Evolutionary conservation across 129 eudicot species (phyloP), one percentile per base, ranked within the genome.

Genomic region (Mikania micrantha): DNA sequence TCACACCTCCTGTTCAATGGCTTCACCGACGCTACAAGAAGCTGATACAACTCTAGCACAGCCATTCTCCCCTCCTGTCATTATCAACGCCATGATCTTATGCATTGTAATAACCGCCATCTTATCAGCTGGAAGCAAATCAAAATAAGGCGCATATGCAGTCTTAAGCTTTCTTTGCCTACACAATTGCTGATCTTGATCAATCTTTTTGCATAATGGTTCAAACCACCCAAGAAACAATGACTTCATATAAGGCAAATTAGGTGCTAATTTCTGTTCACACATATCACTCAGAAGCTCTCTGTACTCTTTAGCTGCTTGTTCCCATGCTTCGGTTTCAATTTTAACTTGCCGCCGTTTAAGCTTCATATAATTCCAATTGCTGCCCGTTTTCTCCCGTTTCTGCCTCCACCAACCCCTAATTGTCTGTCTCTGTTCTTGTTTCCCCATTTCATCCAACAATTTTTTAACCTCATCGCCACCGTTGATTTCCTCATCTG

Each of bases 211-310:
- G 31, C 85, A 39, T 24, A 91, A 72, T 9, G 98, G 98, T 65
- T 91, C 96, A 76, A 83, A 91, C 98, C 98, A 91, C 39, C 96
- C 98, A 53, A 91, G 80, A 78, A 91, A 91, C 78, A 91, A 84
- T 4, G 91, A 88, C 80, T 88, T 91, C 84, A 91, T 79, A 68
- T 85, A 88, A 4, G 98, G 98, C 79, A 91, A 82, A 85, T 88
- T 91, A 1, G 98, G 98, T 1, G 96, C 96, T 40, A 91, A 69
- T 28, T 80, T 91, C 70, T 80, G 85, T 60, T 88, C 82, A 77
- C 98, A 88, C 98, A 91, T 91, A 38, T 91, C 98, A 74, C 67
- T 64, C 60, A 91, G 66, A 36, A 91, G 85, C 78, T 85, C 95
- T 70, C 34, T 82, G 57, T 88, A 91, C 74, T 91, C 98, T 39